Percentiles rank a stretch among this genome's conserved stretches.
phyloP scores from a whole-genome alignment of 192 early-diverging fungal species.

The Umbelopsis sp. region DNA sequence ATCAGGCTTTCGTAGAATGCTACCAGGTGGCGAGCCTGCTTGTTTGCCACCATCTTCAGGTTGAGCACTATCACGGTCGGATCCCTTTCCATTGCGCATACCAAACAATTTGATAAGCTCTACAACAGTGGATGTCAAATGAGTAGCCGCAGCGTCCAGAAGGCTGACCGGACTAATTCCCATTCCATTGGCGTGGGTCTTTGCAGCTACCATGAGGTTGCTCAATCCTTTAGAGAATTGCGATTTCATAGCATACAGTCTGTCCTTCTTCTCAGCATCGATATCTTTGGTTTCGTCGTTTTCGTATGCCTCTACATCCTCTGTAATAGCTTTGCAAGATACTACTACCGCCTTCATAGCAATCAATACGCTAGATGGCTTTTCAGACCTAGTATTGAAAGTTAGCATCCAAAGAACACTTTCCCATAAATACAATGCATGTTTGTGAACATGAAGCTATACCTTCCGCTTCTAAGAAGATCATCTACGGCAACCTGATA shows the following conservation, averaged over 20 bases:
- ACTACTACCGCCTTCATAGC: conserved; percentile 86
- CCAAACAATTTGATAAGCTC: conserved; percentile 64
- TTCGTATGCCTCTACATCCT: conserved; percentile 78
- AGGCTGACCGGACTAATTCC: conserved; percentile 66
- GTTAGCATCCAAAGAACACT: neutral
- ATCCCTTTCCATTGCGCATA: conserved; percentile 33
- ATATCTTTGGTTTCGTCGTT: conserved; percentile 49
- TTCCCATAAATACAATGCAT: neutral
- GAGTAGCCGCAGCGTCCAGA: conserved; percentile 81
- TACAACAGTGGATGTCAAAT: conserved; percentile 78
- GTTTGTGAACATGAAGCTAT: neutral
- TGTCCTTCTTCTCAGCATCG: conserved; percentile 46
- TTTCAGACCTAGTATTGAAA: conserved; percentile 53
- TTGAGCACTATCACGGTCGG: conserved; percentile 4
- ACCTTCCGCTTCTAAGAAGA: conserved; percentile 76
- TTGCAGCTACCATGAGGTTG: conserved; percentile 72
- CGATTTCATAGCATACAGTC: conserved; percentile 57
- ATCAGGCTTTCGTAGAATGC: neutral
- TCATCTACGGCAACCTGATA: conserved; percentile 87
- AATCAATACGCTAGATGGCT: conserved; percentile 70
- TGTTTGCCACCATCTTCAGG: neutral
- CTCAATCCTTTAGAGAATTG: conserved; percentile 65
- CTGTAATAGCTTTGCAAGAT: conserved; percentile 81
- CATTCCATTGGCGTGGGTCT: conserved; percentile 74
- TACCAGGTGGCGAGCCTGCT: neutral